Base-by-base conservation (phyloP, 805 yeast species). In the Pichia paraexigua region DNA sequence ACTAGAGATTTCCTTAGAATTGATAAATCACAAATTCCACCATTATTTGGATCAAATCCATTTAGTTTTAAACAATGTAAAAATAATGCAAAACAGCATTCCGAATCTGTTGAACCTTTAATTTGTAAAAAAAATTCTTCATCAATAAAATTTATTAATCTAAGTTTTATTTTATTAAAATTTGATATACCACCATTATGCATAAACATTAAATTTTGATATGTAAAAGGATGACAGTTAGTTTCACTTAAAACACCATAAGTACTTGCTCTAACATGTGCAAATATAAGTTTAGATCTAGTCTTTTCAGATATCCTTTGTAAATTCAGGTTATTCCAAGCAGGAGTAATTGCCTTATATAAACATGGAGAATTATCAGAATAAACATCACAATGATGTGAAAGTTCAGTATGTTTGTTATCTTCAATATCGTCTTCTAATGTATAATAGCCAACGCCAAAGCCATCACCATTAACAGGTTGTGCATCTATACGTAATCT, bases 401-500 rank as follows among this genome's bases (percentile, higher is more conserved):
- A 37, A 18, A 4, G 3, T 10, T n/a, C 41, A 2, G 3, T 35
- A 6, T 35, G 10, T n/a, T 35, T 9, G 8, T 37, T 9, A n/a
- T 37, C 22, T 37, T 20, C 25, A 40, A 40, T n/a, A 12, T 66
- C 67, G 46, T 79, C 83, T 44, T 79, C 85, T n/a, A 71, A 60
- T 4, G 82, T 75, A 63, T 94, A 94, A 69, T 94, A 94, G 0
- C 98, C 98, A 22, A 94, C 92, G 2, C 99, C 99, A 67, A 94
- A 94, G 0, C 99, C 99, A 67, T 94, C 99, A 42, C 99, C 99
- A 65, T 94, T 94, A 59, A 94, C 88, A 2, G 99, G 98, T 48
- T 96, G 72, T 70, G 82, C 83, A 63, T 94, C 98, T 18, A 94
- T 74, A 51, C 99, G 75, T 41, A 94, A 74, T 46, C 99, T 70